These are phyloP conservation scores for Huiozyma naganishii DNA, from an alignment of 805 yeast species.

Conservation along the genomic window DNA sequence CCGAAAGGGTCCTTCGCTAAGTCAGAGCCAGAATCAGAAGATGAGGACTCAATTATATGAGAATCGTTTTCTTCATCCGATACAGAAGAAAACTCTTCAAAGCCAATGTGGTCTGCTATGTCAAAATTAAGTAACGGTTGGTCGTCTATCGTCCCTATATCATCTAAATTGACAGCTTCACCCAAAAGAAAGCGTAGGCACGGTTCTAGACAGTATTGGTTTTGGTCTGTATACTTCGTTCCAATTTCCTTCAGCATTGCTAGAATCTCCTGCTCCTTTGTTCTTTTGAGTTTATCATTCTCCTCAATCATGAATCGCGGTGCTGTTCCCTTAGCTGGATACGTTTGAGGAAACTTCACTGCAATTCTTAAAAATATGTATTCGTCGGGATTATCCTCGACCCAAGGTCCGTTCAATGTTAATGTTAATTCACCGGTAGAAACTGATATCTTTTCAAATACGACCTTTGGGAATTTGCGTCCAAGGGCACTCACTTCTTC, in stretches of 20 bases:
- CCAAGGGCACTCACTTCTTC: constrained; percentile 88
- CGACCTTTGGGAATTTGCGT: constrained; percentile 75
- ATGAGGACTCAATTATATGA: constrained; percentile 13
- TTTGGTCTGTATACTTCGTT: constrained; percentile 41
- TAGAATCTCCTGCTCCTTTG: constrained; percentile 41
- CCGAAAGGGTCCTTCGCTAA: constrained; percentile 22
- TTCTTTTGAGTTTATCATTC: constrained; percentile 52
- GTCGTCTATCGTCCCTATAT: constrained; percentile 29
- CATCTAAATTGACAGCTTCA: constrained; percentile 47
- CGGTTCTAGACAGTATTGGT: constrained; percentile 68
- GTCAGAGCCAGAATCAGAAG: constrained; percentile 34
- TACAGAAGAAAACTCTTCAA: constrained; percentile 27
- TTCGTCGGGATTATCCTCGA: constrained; percentile 29
- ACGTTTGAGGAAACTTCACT: constrained; percentile 58
- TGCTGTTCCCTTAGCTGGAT: constrained; percentile 46
- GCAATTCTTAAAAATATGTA: constrained; percentile 58
- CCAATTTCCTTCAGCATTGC: constrained; percentile 45
- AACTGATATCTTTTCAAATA: constrained; percentile 80
- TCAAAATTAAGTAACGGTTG: constrained; percentile 25
- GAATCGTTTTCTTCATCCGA: constrained; percentile 25
- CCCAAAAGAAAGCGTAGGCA: constrained; percentile 73
- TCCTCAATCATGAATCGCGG: constrained; percentile 67
- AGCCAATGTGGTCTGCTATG: constrained; percentile 22
- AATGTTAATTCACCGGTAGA: constrained; percentile 71
- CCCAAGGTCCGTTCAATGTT: constrained; percentile 77